Percentiles rank a stretch among this genome's conserved stretches.
Conservation (phyloP, 768 basidiomycete species). For the Cystobasidium ongulense region DNA sequence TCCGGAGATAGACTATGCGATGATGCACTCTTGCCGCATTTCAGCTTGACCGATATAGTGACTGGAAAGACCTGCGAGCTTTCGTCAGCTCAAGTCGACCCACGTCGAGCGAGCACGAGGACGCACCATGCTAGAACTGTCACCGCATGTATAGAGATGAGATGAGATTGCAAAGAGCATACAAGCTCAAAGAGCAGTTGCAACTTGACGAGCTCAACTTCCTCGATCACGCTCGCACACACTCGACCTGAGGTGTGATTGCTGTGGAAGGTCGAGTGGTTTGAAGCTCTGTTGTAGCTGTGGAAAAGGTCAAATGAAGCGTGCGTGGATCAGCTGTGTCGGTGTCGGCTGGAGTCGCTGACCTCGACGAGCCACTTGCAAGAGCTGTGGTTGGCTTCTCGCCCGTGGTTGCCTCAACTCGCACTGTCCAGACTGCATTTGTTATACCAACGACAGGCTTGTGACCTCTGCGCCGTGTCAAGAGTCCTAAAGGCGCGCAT, state of each 20-base stretch:
- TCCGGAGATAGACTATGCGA: not conserved
- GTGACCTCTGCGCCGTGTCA: no score
- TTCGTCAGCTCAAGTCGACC: no score
- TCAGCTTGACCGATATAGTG: constrained; percentile 23
- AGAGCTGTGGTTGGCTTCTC: not conserved
- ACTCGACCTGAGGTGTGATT: no score
- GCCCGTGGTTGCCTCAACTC: not conserved
- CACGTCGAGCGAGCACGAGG: no score
- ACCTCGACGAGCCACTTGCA: no score
- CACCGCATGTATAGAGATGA: not conserved
- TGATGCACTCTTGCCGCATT: constrained; percentile 5
- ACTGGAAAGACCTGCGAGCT: constrained; percentile 16
- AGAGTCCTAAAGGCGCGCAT: not conserved
- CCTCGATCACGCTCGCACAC: not conserved
- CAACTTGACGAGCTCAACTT: no score
- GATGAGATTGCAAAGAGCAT: not conserved
- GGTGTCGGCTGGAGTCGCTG: no score
- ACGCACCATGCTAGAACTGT: not conserved
- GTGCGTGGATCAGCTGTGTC: no score
- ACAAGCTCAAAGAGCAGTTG: not conserved
- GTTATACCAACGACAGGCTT: not conserved
- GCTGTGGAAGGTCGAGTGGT: no score
- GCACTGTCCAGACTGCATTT: not conserved
- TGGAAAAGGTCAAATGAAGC: no score
- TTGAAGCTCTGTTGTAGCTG: no score